Evolutionary conservation across 129 eudicot species (phyloP).

Genomic region (Pseudognaphalium luteoalbum): DNA sequence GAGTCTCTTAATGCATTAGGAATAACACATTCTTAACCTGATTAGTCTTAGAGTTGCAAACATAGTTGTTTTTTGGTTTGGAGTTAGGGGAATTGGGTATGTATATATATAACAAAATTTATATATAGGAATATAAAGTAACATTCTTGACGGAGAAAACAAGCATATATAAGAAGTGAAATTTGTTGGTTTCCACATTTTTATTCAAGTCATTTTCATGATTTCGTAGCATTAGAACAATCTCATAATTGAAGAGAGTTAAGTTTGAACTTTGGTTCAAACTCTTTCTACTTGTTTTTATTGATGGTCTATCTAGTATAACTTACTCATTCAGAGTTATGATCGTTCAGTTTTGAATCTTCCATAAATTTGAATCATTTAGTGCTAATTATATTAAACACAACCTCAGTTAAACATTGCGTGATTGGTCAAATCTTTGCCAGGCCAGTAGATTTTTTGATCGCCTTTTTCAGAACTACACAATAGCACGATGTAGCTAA

Average conservation of each 20-base stretch:
- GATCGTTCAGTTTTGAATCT: too few species aligned
- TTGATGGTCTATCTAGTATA: not conserved
- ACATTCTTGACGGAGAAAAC: conserved; percentile 41
- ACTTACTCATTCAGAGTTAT: too few species aligned
- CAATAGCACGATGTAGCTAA: too few species aligned
- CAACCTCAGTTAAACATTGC: not conserved
- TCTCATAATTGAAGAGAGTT: conserved; percentile 23
- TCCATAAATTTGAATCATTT: too few species aligned
- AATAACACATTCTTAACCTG: not conserved
- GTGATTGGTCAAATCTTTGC: too few species aligned
- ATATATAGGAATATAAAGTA: conserved; percentile 18
- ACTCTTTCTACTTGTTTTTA: conserved; percentile 30
- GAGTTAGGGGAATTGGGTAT: not conserved
- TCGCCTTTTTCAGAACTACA: too few species aligned
- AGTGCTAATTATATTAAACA: too few species aligned
- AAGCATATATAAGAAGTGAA: conserved; percentile 25
- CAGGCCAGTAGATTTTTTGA: too few species aligned
- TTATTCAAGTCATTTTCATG: conserved; percentile 29
- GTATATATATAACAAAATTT: not conserved
- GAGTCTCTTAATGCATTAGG: not conserved
- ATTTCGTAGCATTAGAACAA: conserved; percentile 28
- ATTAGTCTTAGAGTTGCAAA: not conserved
- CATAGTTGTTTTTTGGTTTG: not conserved
- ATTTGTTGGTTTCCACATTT: conserved; percentile 29
- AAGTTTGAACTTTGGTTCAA: conserved; percentile 34